Base-by-base conservation (phyloP, 2,329 filamentous ascomycete species). In the Ceratocystis huliohia region DNA sequence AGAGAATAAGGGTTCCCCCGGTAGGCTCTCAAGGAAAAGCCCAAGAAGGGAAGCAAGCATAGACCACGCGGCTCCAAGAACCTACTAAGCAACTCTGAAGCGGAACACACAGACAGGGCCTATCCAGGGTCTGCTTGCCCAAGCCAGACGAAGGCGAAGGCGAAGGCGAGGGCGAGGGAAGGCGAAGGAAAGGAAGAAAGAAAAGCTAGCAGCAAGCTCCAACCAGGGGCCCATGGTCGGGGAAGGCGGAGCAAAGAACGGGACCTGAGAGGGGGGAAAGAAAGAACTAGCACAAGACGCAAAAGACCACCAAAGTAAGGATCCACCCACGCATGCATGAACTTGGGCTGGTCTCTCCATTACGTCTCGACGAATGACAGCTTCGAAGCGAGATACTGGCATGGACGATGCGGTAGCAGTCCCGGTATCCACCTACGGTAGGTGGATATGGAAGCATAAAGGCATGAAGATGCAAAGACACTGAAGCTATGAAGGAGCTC, bases 211-310 rank as follows among this genome's bases (percentile, higher is more conserved):
- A 64, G 63, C n/a, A 20, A 64, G 10, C 22, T 22, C 3, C 37
- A 45, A 15, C 61, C 28, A 59, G 56, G 56, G 56, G 17, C 5
- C 28, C 56, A 5, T 37, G 28, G 28, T 59, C 56, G 56, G 56
- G 28, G 30, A 59, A 37, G 56, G 25, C 56, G 56, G 61, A 63
- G 44, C 13, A 45, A 44, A 17, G 20, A 41, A 45, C 61, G 61
- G 25, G 44, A 50, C 13, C 30, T 33, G 57, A 64, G 63, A 25
- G 41, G 45, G 44, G 66, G 56, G 6, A 45, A 64, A 59, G 64
- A 63, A 22, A 41, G 57, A 64, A 67, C 33, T 37, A 20, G 56
- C 15, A 37, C 28, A 37, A 6, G 15, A 37, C 22, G 7, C 28
- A 17, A 6, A 59, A 17, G 28, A 25, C 53, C 20, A 25, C 8